A percentile compares a stretch with the other conserved stretches of the same genome.
Evolutionary conservation across 1,284 basidiomycete species (phyloP).

Genomic region (Ustilago sp.): DNA sequence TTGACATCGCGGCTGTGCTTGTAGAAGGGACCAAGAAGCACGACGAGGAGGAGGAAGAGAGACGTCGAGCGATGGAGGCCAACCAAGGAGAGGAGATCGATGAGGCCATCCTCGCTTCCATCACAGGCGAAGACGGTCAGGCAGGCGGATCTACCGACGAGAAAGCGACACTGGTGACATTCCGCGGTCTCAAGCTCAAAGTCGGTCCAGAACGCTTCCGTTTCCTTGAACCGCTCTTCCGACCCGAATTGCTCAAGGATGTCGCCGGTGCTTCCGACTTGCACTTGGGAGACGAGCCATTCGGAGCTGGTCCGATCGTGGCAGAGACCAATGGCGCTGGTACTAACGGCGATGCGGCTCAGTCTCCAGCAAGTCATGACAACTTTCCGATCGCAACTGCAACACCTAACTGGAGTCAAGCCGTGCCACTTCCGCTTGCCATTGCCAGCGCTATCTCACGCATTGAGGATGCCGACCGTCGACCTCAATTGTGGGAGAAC

Average conservation of each 20-base stretch:
- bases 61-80: constrained; percentile 83
- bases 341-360: neutral
- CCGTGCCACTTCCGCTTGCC: constrained; percentile 48
- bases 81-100: constrained; percentile 40
- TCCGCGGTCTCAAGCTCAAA: constrained; percentile 60
- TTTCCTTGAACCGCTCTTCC: constrained; percentile 62
- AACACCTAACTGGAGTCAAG: constrained; percentile 34
- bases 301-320: constrained; percentile 39
- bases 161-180: constrained; percentile 49
- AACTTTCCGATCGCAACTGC: constrained; percentile 24
- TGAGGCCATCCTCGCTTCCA: constrained; percentile 46
- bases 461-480: constrained; percentile 57
- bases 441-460: constrained; percentile 48
- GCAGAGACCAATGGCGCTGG: constrained; percentile 2
- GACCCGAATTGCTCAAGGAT: constrained; percentile 55
- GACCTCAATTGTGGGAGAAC: constrained; percentile 63
- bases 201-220: constrained; percentile 57
- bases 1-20: constrained; percentile 73
- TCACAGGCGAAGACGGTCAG: constrained; percentile 49
- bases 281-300: constrained; percentile 47
- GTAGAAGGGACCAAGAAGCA: constrained; percentile 61
- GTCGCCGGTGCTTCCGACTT: constrained; percentile 36
- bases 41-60: constrained; percentile 53
- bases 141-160: constrained; percentile 49
- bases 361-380: constrained; percentile 22